Base-by-base conservation (phyloP, 139 green algal species). In the Picochlorum sp. region DNA sequence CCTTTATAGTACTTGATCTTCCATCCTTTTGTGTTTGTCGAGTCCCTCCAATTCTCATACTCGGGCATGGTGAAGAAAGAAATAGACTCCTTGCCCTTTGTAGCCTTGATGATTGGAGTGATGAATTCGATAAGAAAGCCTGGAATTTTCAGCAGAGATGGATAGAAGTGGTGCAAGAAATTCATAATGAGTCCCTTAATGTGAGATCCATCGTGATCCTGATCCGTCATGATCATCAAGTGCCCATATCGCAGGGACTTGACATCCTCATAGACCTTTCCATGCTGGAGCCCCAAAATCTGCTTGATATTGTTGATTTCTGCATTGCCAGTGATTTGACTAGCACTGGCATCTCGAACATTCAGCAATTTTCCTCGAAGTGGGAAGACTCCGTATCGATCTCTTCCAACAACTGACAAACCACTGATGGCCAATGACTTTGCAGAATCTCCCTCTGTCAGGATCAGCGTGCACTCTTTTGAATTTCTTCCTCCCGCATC, bases 101-200 rank as follows among this genome's bases (percentile, higher is more conserved):
- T 90, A 1, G 85, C 93, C 85, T 98, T 98, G 70, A 99, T 86
- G 76, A 99, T 98, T 60, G 94, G 94, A 30, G 94, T 99, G 75
- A 99, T 96, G 81, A 99, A 99, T 80, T 98, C 91, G 45, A 97
- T 70, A 28, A 99, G 69, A 78, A 99, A 99, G 57, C 85, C 86
- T 3, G 88, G 88, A 45, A 97, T 44, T 74, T 84, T 90, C 18
- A 99, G 83, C 52, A 99, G 82, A 7, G 85, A 91, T 24, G 94
- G 94, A 81, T 95, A 98, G 83, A 97, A 97, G 63, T 83, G 79
- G 81, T 98, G 92, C 49, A 99, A 72, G 80, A 96, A 98, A 84
- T 99, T 99, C 87, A 99, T 98, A 77, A 99, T 94, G 9, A 99
- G 88, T 37, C 94, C 94, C 81, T 99, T 99, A 84, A 99, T 99